Conservation (phyloP, 441 rosid species). For the Gossypium gossypioides region DNA sequence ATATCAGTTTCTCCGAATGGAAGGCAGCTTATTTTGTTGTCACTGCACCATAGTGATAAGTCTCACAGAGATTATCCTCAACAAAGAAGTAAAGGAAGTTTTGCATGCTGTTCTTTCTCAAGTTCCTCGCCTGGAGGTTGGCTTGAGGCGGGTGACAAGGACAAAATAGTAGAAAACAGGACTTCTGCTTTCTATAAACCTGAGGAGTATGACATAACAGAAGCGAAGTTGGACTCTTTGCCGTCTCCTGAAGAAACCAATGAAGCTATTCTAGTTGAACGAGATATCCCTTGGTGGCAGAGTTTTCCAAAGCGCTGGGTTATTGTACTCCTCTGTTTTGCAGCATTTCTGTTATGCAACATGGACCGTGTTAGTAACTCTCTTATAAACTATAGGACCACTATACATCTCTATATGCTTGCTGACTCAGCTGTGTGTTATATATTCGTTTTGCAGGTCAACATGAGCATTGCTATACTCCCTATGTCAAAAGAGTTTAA, state of each 20-base stretch:
- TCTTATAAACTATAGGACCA: neutral
- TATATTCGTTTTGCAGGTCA: conserved; percentile 46
- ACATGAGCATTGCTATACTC: conserved; percentile 97
- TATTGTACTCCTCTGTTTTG: conserved; percentile 77
- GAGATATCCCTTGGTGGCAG: conserved; percentile 60
- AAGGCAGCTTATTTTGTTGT: conserved; percentile 17
- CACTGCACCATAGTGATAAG: conserved; percentile 23
- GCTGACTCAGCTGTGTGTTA: conserved; percentile 13
- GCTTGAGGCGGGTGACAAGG: conserved; percentile 20
- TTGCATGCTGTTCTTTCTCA: conserved; percentile 24
- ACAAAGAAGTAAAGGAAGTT: conserved; percentile 26
- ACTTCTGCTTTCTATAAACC: conserved; percentile 65
- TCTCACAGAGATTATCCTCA: conserved; percentile 11
- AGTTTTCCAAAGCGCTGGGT: conserved; percentile 85
- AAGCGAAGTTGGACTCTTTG: conserved; percentile 44
- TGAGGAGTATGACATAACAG: conserved; percentile 58
- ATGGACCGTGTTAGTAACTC: conserved; percentile 81
- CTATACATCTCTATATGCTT: conserved; percentile 2
- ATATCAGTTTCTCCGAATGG: conserved; percentile 20
- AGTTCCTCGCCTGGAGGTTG: conserved; percentile 21
- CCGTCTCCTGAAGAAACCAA: conserved; percentile 40
- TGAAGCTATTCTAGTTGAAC: conserved; percentile 48
- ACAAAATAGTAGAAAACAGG: conserved; percentile 25
- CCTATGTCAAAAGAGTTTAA: conserved; percentile 91
- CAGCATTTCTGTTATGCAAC: conserved; percentile 80